phyloP scores from a whole-genome alignment of 2,329 filamentous ascomycete species.

The Scedosporium apiospermum region DNA sequence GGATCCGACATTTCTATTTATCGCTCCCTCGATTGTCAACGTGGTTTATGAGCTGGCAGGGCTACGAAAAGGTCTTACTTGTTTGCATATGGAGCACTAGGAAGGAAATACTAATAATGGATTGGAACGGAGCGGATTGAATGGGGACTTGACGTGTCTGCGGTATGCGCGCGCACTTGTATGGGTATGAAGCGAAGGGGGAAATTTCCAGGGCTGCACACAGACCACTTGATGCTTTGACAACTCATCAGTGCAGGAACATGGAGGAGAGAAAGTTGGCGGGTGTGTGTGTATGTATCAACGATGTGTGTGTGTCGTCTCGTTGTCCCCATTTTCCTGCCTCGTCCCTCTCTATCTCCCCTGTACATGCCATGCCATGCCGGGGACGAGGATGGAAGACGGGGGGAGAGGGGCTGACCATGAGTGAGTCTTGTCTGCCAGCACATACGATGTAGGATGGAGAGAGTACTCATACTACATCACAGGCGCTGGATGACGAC shows the following conservation, averaged over 20 bases:
- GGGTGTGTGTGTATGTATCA: conserved; percentile 2
- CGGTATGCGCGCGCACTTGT: not conserved
- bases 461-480: no score
- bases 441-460: no score
- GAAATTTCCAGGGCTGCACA: conserved; percentile 21
- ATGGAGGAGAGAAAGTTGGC: conserved; percentile 40
- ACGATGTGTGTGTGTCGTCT: not conserved
- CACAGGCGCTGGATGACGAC: no score
- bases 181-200: conserved; percentile 2
- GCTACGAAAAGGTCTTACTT: not conserved
- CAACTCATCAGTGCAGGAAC: conserved; percentile 39
- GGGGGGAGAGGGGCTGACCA: no score
- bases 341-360: not conserved
- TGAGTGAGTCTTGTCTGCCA: no score
- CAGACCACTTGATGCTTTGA: conserved; percentile 33
- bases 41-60: not conserved
- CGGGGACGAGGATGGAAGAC: not conserved
- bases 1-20: not conserved
- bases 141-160: not conserved
- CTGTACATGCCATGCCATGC: not conserved
- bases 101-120: not conserved
- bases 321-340: not conserved
- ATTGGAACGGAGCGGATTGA: conserved; percentile 12
- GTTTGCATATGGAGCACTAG: not conserved
- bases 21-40: not conserved